Evolutionary conservation across 768 basidiomycete genomes (phyloP).

Genomic region (Rhodotorula babjevae): DNA sequence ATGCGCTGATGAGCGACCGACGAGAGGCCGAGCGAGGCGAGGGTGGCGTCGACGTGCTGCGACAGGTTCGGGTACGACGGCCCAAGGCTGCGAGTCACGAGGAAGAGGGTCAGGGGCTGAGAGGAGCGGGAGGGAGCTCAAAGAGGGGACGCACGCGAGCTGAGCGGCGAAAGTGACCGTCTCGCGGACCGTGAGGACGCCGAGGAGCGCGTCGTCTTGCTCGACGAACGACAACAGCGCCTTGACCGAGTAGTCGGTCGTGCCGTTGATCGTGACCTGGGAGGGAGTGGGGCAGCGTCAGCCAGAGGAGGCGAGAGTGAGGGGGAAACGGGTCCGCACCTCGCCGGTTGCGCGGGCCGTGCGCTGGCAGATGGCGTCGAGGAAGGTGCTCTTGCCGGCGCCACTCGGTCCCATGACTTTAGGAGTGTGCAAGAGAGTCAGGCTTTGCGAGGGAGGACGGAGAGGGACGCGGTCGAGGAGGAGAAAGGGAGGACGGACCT

Average conservation of each 20-base stretch:
- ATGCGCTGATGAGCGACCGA: constrained; percentile 55
- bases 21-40: constrained; percentile 54
- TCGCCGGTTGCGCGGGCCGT: constrained; percentile 23
- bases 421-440: too few species aligned
- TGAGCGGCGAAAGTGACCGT: constrained; percentile 56
- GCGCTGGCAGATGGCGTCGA: constrained; percentile 47
- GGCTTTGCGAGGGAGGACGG: too few species aligned
- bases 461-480: neutral
- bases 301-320: neutral
- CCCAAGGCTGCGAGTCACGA: constrained; percentile 21
- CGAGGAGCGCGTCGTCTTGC: constrained; percentile 60
- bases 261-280: constrained; percentile 41
- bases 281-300: neutral
- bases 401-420: constrained; percentile 37
- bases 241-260: constrained; percentile 45
- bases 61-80: constrained; percentile 45
- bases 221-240: constrained; percentile 57
- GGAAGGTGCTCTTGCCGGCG: constrained; percentile 48
- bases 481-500: constrained; percentile 16
- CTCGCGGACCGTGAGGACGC: constrained; percentile 59
- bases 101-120: too few species aligned
- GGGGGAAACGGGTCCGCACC: too few species aligned
- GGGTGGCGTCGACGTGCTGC: constrained; percentile 52
- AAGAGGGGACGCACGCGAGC: constrained; percentile 50
- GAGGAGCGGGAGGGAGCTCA: neutral